A percentile compares a stretch with the other conserved stretches of the same genome.
These are phyloP conservation scores for Apophysomyces trapeziformis DNA, from an alignment of 371 early-diverging fungal species.

Conservation along the genomic window DNA sequence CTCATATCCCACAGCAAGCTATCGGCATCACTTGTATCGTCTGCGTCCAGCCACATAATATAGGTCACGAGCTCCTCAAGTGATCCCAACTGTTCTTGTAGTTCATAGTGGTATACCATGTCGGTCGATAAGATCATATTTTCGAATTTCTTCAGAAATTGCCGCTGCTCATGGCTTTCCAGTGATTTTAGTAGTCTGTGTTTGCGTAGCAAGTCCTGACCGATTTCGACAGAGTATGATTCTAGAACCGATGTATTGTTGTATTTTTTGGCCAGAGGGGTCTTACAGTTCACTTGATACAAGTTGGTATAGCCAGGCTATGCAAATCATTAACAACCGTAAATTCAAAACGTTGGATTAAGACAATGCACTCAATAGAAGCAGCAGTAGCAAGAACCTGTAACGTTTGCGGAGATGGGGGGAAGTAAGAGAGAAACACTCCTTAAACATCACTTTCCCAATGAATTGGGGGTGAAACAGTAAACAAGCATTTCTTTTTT, in stretches of 20 bases:
- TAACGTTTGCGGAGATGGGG: slow-evolving; percentile 7
- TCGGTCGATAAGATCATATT: slow-evolving; percentile 80
- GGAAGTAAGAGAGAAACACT: slow-evolving; percentile 3
- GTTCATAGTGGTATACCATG: slow-evolving; percentile 78
- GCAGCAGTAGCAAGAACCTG: slow-evolving; percentile 3
- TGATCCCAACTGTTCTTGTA: slow-evolving; percentile 55
- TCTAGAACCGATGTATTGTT: slow-evolving; percentile 81
- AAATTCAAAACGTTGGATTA: slow-evolving; percentile 12
- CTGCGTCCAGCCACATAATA: slow-evolving; percentile 70
- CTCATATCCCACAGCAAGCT: slow-evolving; percentile 10
- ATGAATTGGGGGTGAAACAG: slow-evolving; percentile 8
- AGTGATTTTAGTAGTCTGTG: slow-evolving; percentile 50
- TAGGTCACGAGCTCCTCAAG: slow-evolving; percentile 38
- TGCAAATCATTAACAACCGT: slow-evolving; percentile 20
- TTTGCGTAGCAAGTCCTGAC: slow-evolving; percentile 61
- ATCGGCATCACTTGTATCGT: slow-evolving; percentile 27
- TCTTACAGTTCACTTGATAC: slow-evolving; percentile 80
- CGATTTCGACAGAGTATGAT: slow-evolving; percentile 73
- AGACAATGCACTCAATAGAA: slow-evolving; percentile 7
- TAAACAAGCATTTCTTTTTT: slow-evolving; percentile 3
- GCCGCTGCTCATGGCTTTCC: slow-evolving; percentile 34
- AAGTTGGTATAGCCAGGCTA: slow-evolving; percentile 87
- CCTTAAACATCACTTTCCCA: slow-evolving; percentile 1
- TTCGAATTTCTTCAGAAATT: slow-evolving; percentile 47
- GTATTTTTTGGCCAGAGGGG: slow-evolving; percentile 65